Evolutionary conservation across 2,329 filamentous ascomycete genomes (phyloP), one percentile per base, ranked within the genome.

Genomic region (Berkeleyomyces basicola): DNA sequence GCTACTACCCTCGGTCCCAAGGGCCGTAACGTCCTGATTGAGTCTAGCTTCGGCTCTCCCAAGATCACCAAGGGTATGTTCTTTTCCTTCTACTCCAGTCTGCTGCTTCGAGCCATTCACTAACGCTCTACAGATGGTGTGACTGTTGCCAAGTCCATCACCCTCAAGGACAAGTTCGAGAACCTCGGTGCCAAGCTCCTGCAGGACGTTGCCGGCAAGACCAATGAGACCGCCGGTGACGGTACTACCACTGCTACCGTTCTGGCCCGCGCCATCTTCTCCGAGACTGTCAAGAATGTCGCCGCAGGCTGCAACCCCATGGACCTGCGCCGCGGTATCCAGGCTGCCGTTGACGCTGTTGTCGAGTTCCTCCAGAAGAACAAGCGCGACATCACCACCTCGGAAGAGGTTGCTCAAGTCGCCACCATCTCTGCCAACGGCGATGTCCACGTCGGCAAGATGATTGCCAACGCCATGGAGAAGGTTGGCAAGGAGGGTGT

Each of bases 401-500:
- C 88, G 73, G 90, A 86, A 71, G 93, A 99, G 82, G 90, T 99
- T 71, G 90, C 92, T 61, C 93, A 99, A 80, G 93, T 99, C 66
- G 93, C 93, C 68, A 97, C 93, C 70, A 99, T 99, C 78, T 92
- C 86, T 70, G 93, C 93, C 75, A 99, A 99, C 78, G 93, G 93
- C 69, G 93, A 99, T 74, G 84, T 84, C 65, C 91, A 96, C 78
- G 89, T 99, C 71, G 93, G 93, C 70, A 86, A 90, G 78, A 84
- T 99, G 73, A 93, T 99, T 75, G 91, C 93, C 73, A 96, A 85
- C 73, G 93, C 93, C 70, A 99, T 99, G 93, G 93, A 99, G 83
- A 96, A 95, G 83, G 93, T 99, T 67, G 93, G 93, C 77, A 99
- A 99, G 84, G 93, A 99, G 81, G 93, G 93, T 81, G 93, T 99